Evolutionary conservation across 345 rosid genomes (phyloP), one percentile per base, ranked within the genome.

Genomic region (Balakata baccata): DNA sequence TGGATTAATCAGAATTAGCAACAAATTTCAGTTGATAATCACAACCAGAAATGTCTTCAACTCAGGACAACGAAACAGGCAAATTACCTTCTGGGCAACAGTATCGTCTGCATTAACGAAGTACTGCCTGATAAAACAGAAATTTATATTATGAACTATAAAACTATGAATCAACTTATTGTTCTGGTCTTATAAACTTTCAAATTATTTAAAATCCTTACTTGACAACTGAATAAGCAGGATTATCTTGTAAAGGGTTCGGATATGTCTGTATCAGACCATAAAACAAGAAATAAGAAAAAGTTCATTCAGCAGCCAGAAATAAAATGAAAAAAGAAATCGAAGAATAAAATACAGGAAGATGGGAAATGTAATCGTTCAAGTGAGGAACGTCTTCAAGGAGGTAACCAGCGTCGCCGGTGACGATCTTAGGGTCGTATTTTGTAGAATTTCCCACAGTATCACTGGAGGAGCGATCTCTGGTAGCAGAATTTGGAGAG

Each of bases 181-280:
- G 37, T 3, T 17, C 18, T 68, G 41, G 74, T 61, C 41, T 38
- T 38, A 8, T 2, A 52, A 66, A 22, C 18, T 63, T 23, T 37
- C 9, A 58, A 9, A 6, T 0, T 16, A 6, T 0, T 16, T 17
- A 17, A 18, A 8, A 69, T 69, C 34, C 98, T 87, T 80, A 92
- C 98, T 90, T 90, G 7, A 90, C 98, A 46, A 89, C 96, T 0
- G 98, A 94, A 75, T 84, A 92, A 7, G 98, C 92, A 68, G 98
- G 97, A 79, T 94, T 90, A 77, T 92, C 87, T 83, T 89, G 95
- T 75, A 92, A 68, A 46, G 98, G 98, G 77, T 94, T 92, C n/a
- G 86, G 52, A 78, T 89, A 83, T 11, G 87, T 85, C 97, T 92
- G 90, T 38, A 45, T 63, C 23, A 50, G 1, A 16, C 13, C 46